Evolutionary conservation across 352 stramenopile genomes (phyloP).

Genomic region (Saprolegnia parasitica): DNA sequence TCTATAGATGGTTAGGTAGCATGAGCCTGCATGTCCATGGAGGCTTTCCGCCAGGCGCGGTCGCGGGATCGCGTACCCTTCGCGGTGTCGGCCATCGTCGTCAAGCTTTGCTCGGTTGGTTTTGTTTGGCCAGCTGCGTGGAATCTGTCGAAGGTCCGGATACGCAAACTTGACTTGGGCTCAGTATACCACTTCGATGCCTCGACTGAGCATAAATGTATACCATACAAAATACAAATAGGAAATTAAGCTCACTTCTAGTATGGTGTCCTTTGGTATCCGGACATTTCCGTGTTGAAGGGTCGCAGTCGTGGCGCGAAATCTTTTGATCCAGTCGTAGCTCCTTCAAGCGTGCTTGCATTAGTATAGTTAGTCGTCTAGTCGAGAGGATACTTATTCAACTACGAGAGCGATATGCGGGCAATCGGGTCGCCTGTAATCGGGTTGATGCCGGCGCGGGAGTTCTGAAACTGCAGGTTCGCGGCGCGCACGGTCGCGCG

Average conservation of each 20-base stretch:
- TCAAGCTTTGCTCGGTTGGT: neutral
- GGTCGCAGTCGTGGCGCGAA: no score
- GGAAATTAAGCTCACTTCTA: neutral
- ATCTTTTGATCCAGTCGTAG: neutral
- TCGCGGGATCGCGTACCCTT: constrained; percentile 34
- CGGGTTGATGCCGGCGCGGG: constrained; percentile 74
- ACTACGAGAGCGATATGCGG: constrained; percentile 37
- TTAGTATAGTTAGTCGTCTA: constrained; percentile 4
- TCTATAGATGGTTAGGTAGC: neutral
- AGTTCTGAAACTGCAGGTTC: constrained; percentile 80
- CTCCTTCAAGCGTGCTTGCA: constrained; percentile 22
- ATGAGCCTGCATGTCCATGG: neutral
- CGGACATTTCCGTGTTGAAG: constrained; percentile 21
- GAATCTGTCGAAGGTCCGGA: neutral
- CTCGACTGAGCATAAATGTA: neutral
- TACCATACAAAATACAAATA: constrained; percentile 10
- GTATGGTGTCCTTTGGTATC: constrained; percentile 11
- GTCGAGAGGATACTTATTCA: constrained; percentile 49
- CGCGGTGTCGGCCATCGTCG: constrained; percentile 55
- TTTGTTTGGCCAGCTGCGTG: neutral
- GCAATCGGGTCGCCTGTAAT: constrained; percentile 72
- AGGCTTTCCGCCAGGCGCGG: neutral
- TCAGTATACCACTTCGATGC: neutral
- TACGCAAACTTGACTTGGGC: constrained; percentile 2
- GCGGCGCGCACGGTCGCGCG: constrained; percentile 68